Evolutionary conservation across 441 rosid genomes (phyloP), one percentile per base, ranked within the genome.

Genomic region (Corymbia calophylla): DNA sequence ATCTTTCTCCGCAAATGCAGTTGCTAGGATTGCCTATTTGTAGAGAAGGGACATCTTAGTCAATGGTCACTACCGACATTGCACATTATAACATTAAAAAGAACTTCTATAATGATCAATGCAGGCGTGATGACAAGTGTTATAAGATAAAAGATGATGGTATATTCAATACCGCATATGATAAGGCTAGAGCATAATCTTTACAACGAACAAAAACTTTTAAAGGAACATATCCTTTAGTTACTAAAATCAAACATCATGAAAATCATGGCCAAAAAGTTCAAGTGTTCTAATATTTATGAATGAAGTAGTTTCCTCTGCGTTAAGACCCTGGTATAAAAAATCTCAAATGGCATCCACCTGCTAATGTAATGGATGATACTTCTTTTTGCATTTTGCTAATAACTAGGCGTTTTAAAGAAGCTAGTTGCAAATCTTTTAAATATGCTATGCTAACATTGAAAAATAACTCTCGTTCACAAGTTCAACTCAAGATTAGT

Each of bases 11-110:
- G 98, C 98, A 91, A 98, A 96, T 29, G 99, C 93, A 64, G 94
- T 95, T 48, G 99, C 99, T 56, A 98, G 93, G 87, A 97, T 94
- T 35, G 99, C 99, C 98, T 97, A 44, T 19, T 19, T 87, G 66
- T 90, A 64, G 60, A 25, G 39, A 29, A 44, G 27, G 55, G 19
- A 51, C 81, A 87, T 21, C 53, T 55, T 53, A 23, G 44, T 87
- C 15, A 73, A 10, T 44, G 25, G 27, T 82, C 25, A 53, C 18
- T 62, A 62, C 7, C 32, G n/a, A 62, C 1, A 27, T 62, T 29
- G 2, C 32, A 62, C 31, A 60, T 60, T 60, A 60, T 60, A 60
- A 60, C 14, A 27, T 60, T 60, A 60, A 56, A 56, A 56, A 60
- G 15, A 27, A 60, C 31, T 49, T 49, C 13, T 62, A 62, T 29